Base-by-base conservation (phyloP, 345 rosid genomes). In the Gossypium sturtianum region DNA sequence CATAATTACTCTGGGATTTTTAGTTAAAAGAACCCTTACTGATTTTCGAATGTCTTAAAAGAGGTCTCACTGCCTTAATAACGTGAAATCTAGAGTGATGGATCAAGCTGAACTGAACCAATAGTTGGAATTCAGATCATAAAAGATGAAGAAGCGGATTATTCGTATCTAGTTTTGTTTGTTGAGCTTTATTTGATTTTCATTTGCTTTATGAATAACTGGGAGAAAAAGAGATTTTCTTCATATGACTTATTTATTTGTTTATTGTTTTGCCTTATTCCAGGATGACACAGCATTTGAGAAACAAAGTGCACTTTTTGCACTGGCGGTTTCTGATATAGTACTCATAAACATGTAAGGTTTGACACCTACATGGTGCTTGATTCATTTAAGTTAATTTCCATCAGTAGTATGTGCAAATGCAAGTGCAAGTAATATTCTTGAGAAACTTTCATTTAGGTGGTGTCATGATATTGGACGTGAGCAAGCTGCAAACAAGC, bases 391-490 rank as follows among this genome's bases (percentile, higher is more conserved):
- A 20, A 38, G 23, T 29, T 41, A 53, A 9, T 15, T 25, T 23
- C 38, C 67, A 67, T 78, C 38, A 25, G 23, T 66, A 76, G 71
- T 66, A 66, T 59, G 34, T 59, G n/a, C 51, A 47, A 47, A 10
- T 74, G 16, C 6, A 41, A 57, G 59, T 19, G 59, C 20, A 19
- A 54, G 51, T 81, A 43, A 73, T 58, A 44, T 74, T 66, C 54
- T 77, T 58, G 41, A 53, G 49, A 44, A 74, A 82, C 66, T 80
- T 75, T 72, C 15, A 43, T 71, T 38, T 82, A 93, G 99, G 99
- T 96, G 99, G 99, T 96, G 99, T 81, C 99, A 96, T 78, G 99
- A 93, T 89, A 96, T 96, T 80, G 98, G 99, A 71, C 97, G 99
- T 34, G 99, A 93, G 84, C 99, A 96, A 90, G 99, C 99, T 83